phyloP scores from a whole-genome alignment of 768 basidiomycete genomes.

The Xanthoconium purpureum region DNA sequence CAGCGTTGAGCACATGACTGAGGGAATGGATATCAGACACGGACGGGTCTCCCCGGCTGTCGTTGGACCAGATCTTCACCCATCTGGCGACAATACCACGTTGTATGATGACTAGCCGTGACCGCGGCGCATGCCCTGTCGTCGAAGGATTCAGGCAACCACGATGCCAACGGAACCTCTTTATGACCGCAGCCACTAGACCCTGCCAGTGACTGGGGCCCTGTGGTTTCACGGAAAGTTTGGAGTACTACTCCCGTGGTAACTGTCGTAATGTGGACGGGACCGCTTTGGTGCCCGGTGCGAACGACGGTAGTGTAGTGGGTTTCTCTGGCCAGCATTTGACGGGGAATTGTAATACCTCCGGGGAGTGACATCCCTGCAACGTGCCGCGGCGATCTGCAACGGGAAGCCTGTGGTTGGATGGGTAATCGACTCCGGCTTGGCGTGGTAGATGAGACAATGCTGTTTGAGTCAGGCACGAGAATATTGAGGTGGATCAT shows the following conservation, averaged over 20 bases:
- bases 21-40: no score
- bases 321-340: not conserved
- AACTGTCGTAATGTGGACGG: not conserved
- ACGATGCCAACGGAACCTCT: not conserved
- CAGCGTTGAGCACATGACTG: no score
- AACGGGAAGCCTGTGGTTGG: not conserved
- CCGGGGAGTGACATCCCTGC: not conserved
- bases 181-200: slow-evolving; percentile 1
- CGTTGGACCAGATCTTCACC: not conserved
- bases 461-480: no score
- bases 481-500: not conserved
- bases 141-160: slow-evolving; percentile 1
- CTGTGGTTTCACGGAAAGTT: slow-evolving; percentile 5
- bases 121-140: not conserved
- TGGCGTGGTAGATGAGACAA: not conserved
- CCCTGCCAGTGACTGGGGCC: not conserved
- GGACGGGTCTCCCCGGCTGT: not conserved
- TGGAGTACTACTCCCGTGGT: not conserved
- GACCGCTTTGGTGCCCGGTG: not conserved
- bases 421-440: not conserved
- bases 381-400: slow-evolving; percentile 6
- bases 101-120: not conserved
- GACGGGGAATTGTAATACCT: not conserved
- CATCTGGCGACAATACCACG: not conserved
- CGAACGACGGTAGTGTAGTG: not conserved